Evolutionary conservation across 108 stramenopile genomes (phyloP).

Genomic region (Schizochytrium sp.): DNA sequence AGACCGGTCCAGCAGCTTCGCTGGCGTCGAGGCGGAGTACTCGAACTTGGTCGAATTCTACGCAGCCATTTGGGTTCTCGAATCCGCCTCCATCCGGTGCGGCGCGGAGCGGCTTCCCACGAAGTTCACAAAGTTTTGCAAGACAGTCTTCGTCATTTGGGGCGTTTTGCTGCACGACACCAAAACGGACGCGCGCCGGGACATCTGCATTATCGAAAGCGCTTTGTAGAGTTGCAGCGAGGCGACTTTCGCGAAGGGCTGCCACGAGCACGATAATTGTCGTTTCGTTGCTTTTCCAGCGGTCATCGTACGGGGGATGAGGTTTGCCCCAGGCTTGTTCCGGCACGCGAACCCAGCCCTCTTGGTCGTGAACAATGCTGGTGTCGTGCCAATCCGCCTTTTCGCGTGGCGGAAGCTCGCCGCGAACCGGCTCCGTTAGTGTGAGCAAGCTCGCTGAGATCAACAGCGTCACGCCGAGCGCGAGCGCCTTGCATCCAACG

Average conservation of each 20-base stretch:
- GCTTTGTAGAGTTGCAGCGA: constrained; percentile 55
- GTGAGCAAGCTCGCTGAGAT: too few species aligned
- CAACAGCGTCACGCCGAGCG: too few species aligned
- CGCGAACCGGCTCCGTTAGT: neutral
- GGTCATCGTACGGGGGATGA: neutral
- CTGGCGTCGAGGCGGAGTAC: constrained; percentile 56
- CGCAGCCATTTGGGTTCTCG: constrained; percentile 18
- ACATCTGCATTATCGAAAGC: constrained; percentile 59
- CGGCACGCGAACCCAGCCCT: constrained; percentile 4
- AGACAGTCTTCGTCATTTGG: constrained; percentile 38
- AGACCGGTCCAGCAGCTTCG: constrained; percentile 53
- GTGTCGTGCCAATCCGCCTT: constrained; percentile 45
- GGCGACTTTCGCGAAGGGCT: constrained; percentile 55
- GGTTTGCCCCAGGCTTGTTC: neutral
- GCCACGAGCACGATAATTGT: constrained; percentile 64
- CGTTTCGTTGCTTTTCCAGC: neutral
- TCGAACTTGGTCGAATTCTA: constrained; percentile 55
- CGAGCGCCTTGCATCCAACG: too few species aligned
- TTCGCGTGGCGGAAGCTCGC: neutral
- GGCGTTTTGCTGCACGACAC: constrained; percentile 68
- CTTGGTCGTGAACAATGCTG: constrained; percentile 29
- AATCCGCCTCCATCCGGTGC: constrained; percentile 26
- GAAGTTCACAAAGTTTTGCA: constrained; percentile 38
- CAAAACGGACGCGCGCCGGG: constrained; percentile 63
- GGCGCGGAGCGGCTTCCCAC: constrained; percentile 17